Percentiles rank a stretch among this genome's conserved stretches.
These are phyloP conservation scores for Arabidopsis lyrata DNA, from an alignment of 441 rosid species.

Conservation along the genomic window DNA sequence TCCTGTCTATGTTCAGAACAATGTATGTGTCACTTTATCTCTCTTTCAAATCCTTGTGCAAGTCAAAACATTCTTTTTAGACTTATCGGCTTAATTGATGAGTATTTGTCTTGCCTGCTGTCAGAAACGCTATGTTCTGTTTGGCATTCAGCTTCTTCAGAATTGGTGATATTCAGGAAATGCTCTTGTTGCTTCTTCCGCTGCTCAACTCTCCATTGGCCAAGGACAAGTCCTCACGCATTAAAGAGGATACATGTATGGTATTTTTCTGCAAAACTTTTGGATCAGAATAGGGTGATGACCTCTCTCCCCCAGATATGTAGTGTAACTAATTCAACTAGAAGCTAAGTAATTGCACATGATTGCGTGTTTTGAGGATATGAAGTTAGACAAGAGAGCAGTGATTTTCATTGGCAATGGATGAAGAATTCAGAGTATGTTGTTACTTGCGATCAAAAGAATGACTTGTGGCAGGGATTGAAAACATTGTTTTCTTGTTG, in stretches of 20 bases:
- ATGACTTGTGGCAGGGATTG: conserved; percentile 61
- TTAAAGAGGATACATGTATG: conserved; percentile 47
- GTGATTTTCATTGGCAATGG: conserved; percentile 10
- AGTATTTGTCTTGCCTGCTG: conserved; percentile 9
- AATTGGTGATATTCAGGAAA: conserved; percentile 66
- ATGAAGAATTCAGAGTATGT: conserved; percentile 16
- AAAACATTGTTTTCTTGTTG: no score
- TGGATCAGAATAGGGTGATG: no score
- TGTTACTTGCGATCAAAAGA: conserved; percentile 11
- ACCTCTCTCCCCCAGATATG: background rate
- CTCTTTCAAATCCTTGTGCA: background rate
- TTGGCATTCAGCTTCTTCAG: conserved; percentile 37
- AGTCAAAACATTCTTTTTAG: background rate
- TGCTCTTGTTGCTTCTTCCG: conserved; percentile 91
- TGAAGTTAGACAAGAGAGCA: conserved; percentile 18
- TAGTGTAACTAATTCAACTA: background rate
- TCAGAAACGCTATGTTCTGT: conserved; percentile 7
- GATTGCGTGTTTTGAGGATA: conserved; percentile 16
- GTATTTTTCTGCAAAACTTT: no score
- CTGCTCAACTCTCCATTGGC: no score
- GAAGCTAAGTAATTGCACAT: conserved; percentile 3
- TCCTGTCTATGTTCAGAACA: conserved; percentile 12
- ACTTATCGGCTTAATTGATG: background rate
- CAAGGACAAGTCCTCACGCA: conserved; percentile 71
- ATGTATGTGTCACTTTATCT: background rate